Conservation (phyloP, 306 rosid species). For the Dryas octopetala region DNA sequence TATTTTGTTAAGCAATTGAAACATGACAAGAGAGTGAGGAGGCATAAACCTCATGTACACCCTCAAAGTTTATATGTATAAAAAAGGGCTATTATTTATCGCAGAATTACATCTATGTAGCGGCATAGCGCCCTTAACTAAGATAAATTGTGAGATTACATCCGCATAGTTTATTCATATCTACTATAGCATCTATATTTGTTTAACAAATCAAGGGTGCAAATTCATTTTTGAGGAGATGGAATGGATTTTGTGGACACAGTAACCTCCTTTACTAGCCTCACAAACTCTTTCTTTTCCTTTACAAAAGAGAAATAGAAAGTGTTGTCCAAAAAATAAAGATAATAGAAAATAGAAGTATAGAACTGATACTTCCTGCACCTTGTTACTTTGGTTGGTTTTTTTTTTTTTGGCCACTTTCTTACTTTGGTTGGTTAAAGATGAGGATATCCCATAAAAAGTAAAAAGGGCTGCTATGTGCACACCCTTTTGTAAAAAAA, state of each 20-base stretch:
- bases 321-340: neutral
- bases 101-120: neutral
- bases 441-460: too few relatives aligned
- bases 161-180: neutral
- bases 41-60: neutral
- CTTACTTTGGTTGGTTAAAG: too few relatives aligned
- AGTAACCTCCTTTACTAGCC: neutral
- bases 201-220: neutral
- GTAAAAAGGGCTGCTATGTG: too few relatives aligned
- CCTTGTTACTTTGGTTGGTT: too few relatives aligned
- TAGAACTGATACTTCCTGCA: too few relatives aligned
- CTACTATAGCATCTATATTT: neutral
- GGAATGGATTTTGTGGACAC: neutral
- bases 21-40: neutral
- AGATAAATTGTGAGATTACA: neutral
- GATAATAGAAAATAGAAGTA: neutral
- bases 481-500: too few relatives aligned
- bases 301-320: neutral
- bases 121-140: neutral
- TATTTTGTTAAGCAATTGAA: neutral
- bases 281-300: neutral
- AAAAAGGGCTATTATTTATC: neutral
- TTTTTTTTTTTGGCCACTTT: too few relatives aligned
- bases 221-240: neutral
- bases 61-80: neutral